These are phyloP conservation scores for Ophioceras dolichostomum DNA, from an alignment of 2,329 filamentous ascomycete species.

Conservation along the genomic window DNA sequence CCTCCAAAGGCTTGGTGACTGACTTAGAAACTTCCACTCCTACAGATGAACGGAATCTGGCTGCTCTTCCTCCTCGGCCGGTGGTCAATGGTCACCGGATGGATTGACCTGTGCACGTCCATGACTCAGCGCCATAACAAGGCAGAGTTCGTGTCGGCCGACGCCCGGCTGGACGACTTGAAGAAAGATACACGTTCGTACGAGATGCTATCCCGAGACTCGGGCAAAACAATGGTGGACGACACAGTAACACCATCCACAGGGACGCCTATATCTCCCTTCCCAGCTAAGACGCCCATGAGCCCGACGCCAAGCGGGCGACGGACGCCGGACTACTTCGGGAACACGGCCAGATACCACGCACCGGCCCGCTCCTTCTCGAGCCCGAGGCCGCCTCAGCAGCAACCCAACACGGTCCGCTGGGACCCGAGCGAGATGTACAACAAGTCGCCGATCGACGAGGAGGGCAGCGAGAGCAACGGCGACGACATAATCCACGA, in stretches of 20 bases:
- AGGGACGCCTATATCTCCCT: slow-evolving; percentile 16
- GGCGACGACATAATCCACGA: too few species aligned
- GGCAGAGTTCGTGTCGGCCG: slow-evolving; percentile 80
- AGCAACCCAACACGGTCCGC: slow-evolving; percentile 16
- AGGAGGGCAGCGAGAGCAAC: slow-evolving; percentile 8
- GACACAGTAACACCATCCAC: slow-evolving; percentile 37
- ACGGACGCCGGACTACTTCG: slow-evolving; percentile 43
- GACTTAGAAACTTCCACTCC: too few species aligned
- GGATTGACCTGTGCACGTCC: slow-evolving; percentile 52
- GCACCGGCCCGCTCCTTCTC: slow-evolving; percentile 43
- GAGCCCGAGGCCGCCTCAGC: slow-evolving; percentile 38
- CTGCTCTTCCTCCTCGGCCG: slow-evolving; percentile 70
- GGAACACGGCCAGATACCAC: slow-evolving; percentile 39
- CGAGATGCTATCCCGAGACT: slow-evolving; percentile 62
- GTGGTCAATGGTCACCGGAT: slow-evolving; percentile 74
- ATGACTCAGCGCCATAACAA: slow-evolving; percentile 35
- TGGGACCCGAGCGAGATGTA: slow-evolving; percentile 32
- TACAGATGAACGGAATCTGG: slow-evolving; percentile 72
- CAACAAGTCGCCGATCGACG: slow-evolving; percentile 15
- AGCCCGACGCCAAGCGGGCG: slow-evolving; percentile 20
- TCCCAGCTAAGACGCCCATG: slow-evolving; percentile 9
- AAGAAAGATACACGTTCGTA: slow-evolving; percentile 59
- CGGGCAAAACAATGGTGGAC: slow-evolving; percentile 26
- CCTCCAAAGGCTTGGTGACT: too few species aligned
- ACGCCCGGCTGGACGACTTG: slow-evolving; percentile 49